Percentiles rank a stretch among this genome's conserved stretches.
These are phyloP conservation scores for Eleusine indica DNA, from an alignment of 176 grass and related monocot genomes.

Conservation along the genomic window DNA sequence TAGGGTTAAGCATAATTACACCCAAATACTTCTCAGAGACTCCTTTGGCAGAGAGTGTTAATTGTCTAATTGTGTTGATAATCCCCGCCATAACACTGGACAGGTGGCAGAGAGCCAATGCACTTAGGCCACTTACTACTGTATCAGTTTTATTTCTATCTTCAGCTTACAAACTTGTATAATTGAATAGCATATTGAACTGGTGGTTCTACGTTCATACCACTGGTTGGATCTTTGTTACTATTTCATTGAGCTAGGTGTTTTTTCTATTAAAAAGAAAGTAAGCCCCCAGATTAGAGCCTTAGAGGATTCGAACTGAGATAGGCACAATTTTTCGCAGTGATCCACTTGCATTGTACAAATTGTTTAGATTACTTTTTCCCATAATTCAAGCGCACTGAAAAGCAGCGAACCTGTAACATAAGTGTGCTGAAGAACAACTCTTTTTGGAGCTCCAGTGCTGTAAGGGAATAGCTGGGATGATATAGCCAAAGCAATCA, in stretches of 20 bases:
- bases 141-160: neutral
- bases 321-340: neutral
- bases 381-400: neutral
- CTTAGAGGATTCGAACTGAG: neutral
- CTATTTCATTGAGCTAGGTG: neutral
- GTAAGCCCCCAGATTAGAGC: neutral
- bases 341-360: constrained; percentile 2
- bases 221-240: neutral
- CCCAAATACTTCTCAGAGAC: too few species aligned
- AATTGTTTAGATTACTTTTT: neutral
- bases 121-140: neutral
- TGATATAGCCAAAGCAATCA: constrained; percentile 78
- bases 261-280: neutral
- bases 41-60: too few species aligned
- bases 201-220: neutral
- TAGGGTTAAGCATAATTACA: too few species aligned
- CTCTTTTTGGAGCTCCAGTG: constrained; percentile 80
- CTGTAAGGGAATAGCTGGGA: constrained; percentile 98
- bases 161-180: neutral
- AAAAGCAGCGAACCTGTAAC: constrained; percentile 60
- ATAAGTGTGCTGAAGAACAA: constrained; percentile 91
- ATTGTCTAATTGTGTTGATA: too few species aligned
- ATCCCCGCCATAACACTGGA: neutral
- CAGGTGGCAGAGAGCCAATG: neutral
- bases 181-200: neutral